These are phyloP conservation scores for Scedosporium aurantiacum DNA, from an alignment of 2,329 filamentous ascomycete genomes.

Conservation along the genomic window DNA sequence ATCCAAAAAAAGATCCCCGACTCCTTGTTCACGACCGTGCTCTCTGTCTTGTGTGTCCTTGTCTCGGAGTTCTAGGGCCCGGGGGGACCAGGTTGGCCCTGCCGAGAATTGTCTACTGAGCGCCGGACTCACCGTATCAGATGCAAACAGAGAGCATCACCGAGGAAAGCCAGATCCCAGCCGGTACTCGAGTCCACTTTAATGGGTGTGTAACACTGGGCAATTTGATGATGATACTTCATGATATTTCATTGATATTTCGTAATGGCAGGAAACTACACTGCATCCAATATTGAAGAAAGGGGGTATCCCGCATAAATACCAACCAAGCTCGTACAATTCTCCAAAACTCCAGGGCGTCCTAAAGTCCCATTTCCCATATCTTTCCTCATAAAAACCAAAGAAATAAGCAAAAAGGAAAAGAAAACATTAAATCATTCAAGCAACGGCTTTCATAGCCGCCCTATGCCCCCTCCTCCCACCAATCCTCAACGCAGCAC, in stretches of 20 bases:
- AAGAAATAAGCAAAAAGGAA: neutral
- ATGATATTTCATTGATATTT: neutral
- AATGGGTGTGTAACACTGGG: too few relatives aligned
- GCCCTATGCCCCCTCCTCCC: neutral
- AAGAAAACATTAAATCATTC: neutral
- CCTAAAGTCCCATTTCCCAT: neutral
- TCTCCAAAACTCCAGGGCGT: neutral
- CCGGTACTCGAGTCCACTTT: too few relatives aligned
- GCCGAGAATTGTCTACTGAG: too few relatives aligned
- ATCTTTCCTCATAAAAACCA: neutral
- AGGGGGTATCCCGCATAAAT: neutral
- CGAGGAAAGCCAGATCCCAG: too few relatives aligned
- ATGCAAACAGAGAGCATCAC: too few relatives aligned
- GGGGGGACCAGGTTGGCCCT: too few relatives aligned
- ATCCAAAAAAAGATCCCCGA: neutral
- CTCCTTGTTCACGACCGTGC: neutral
- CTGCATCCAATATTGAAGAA: neutral
- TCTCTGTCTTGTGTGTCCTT: neutral
- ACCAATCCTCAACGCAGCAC: neutral
- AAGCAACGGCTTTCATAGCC: neutral
- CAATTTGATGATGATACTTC: neutral
- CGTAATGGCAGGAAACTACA: too few relatives aligned
- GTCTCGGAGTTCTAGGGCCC: too few relatives aligned
- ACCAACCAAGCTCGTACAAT: neutral
- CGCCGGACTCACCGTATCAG: too few relatives aligned